Evolutionary conservation across 2,329 filamentous ascomycete genomes (phyloP).

Genomic region (Alternaria consortialis): DNA sequence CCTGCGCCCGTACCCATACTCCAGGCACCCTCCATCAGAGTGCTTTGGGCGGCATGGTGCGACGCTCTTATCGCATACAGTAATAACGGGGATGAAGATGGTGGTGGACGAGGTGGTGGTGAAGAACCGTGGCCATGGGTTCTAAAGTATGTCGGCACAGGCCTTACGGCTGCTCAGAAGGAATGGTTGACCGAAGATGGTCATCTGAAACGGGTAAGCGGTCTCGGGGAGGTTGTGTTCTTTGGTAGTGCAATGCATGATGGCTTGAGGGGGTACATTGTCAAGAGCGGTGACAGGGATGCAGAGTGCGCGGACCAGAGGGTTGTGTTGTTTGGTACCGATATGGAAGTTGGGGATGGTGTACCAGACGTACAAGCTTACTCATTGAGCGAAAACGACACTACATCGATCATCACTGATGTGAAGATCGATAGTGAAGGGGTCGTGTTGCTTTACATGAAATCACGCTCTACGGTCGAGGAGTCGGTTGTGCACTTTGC

Average conservation of each 20-base stretch:
- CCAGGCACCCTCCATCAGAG: slow-evolving; percentile 12
- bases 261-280: slow-evolving; percentile 31
- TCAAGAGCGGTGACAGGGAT: background rate
- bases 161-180: slow-evolving; percentile 24
- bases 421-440: slow-evolving; percentile 20
- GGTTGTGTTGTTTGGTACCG: slow-evolving; percentile 24
- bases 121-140: background rate
- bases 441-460: slow-evolving; percentile 4
- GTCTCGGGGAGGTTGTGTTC: slow-evolving; percentile 9
- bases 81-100: background rate
- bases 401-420: slow-evolving; percentile 2
- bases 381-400: background rate
- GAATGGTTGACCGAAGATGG: background rate
- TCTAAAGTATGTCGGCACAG: slow-evolving; percentile 31
- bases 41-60: slow-evolving; percentile 48
- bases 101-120: background rate
- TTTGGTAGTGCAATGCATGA: slow-evolving; percentile 35
- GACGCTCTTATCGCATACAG: slow-evolving; percentile 28
- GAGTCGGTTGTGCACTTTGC: slow-evolving; percentile 5
- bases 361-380: slow-evolving; percentile 6
- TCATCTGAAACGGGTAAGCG: background rate
- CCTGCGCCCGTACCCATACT: slow-evolving; percentile 2
- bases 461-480: background rate
- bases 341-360: slow-evolving; percentile 12
- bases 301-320: background rate